Base-by-base conservation (phyloP, 345 rosid genomes). In the Draba incana region DNA sequence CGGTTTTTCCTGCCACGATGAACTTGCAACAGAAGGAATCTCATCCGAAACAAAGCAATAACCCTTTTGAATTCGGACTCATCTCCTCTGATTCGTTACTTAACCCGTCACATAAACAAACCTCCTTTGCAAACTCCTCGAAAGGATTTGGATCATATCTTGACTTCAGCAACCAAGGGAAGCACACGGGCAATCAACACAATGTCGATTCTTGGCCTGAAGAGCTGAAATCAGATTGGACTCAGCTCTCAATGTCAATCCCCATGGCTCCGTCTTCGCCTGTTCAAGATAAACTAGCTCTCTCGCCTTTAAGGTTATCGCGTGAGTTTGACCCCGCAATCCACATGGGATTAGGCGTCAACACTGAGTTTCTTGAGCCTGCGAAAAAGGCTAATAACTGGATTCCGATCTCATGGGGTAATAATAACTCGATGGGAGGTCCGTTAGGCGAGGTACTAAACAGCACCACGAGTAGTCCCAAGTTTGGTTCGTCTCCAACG, bases 211-310 rank as follows among this genome's bases (percentile, higher is more conserved):
- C 81, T 30, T 86, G 92, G 92, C 81, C 83, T 0, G 83, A 81
- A 39, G 89, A 84, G 62, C 59, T 83, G 16, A 84, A 68, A 64
- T 63, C 79, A 0, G 75, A 69, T 50, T 75, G 79, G 74, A 69
- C 79, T 44, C 92, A 91, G 70, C 83, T 89, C 38, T 86, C 91
- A 27, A 91, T 88, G 84, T 84, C 94, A 77, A 75, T 75, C 23
- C 78, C 92, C 4, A 60, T 80, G 15, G 81, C 86, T 66, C 79
- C 86, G 15, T 77, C 81, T 12, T 71, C 87, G 0, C 77, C 78
- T 68, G 27, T 57, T 8, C 72, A 72, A 20, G 84, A 85, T 51
- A 85, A 84, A 60, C 72, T 63, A 10, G 72, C 82, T 2, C 57
- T 82, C 39, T 85, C 90, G 1, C 84, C 92, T 4, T 74, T 83